phyloP scores from a whole-genome alignment of 495 filamentous ascomycete species.

The Rhypophila decipiens region DNA sequence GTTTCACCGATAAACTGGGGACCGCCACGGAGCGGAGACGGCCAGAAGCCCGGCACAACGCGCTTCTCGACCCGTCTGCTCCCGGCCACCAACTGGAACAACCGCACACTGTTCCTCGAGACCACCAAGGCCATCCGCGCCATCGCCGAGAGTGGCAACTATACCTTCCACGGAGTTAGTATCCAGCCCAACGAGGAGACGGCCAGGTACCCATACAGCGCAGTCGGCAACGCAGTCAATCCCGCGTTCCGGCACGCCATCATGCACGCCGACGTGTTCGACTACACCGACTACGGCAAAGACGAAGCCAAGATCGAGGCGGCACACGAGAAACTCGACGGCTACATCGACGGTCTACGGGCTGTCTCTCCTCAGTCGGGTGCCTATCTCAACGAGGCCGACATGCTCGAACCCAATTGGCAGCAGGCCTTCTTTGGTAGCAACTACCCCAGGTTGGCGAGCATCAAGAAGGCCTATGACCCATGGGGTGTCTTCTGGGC shows the following conservation, averaged over 20 bases:
- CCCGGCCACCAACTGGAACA: neutral
- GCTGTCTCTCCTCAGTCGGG: conserved; percentile 36
- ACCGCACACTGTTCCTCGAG: neutral
- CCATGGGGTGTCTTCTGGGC: conserved; percentile 51
- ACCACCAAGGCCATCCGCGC: neutral
- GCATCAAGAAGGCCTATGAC: conserved; percentile 50
- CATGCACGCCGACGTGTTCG: conserved; percentile 39
- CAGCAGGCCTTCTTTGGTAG: conserved; percentile 53
- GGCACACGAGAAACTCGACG: neutral
- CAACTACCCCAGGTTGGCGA: conserved; percentile 44
- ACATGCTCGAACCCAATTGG: conserved; percentile 52
- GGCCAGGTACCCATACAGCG: neutral
- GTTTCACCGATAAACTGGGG: neutral
- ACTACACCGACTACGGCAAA: conserved; percentile 25
- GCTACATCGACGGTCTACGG: conserved; percentile 19
- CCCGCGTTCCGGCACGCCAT: conserved; percentile 22
- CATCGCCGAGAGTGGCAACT: neutral
- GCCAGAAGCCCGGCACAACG: neutral
- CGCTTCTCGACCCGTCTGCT: neutral
- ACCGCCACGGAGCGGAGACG: neutral
- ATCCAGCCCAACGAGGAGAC: neutral
- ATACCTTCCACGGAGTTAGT: neutral
- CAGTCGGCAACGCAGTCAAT: neutral
- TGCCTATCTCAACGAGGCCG: conserved; percentile 44
- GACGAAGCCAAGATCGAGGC: conserved; percentile 31